phyloP scores from a whole-genome alignment of 768 basidiomycete genomes.

The Lentinula aciculospora region DNA sequence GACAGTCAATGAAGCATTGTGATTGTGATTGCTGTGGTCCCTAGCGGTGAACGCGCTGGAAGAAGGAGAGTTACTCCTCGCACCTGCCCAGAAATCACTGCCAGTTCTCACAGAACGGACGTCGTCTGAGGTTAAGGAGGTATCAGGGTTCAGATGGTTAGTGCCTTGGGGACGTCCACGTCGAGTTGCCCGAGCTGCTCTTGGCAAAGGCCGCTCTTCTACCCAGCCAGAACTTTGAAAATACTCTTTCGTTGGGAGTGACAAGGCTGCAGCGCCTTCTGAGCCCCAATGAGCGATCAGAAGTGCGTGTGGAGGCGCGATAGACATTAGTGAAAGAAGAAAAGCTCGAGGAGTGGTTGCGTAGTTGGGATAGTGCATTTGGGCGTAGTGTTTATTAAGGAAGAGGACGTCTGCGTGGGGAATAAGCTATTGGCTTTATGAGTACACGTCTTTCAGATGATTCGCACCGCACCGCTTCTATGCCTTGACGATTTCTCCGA shows the following conservation, averaged over 20 bases:
- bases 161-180: conserved; percentile 4
- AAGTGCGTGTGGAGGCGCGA: conserved; percentile 67
- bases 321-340: conserved; percentile 63
- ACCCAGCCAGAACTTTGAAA: conserved; percentile 84
- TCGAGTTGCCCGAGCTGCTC: conserved; percentile 13
- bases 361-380: conserved; percentile 52
- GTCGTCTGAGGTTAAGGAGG: conserved; percentile 21
- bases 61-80: conserved; percentile 46
- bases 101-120: conserved; percentile 53
- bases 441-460: background rate
- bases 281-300: conserved; percentile 80
- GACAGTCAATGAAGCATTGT: too few species aligned
- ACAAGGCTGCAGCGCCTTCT: conserved; percentile 76
- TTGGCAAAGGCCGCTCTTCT: conserved; percentile 31
- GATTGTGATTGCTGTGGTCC: conserved; percentile 11
- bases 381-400: conserved; percentile 66
- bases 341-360: conserved; percentile 69
- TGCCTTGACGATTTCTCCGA: conserved; percentile 66
- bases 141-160: background rate
- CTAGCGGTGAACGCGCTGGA: conserved; percentile 49
- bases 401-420: conserved; percentile 83
- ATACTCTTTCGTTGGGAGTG: conserved; percentile 79
- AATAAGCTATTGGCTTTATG: conserved; percentile 51
- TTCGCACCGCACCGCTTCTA: conserved; percentile 61
- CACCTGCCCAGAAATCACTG: conserved; percentile 74